These are phyloP conservation scores for Dioszegia hungarica DNA, from an alignment of 768 basidiomycete species.

Conservation along the genomic window DNA sequence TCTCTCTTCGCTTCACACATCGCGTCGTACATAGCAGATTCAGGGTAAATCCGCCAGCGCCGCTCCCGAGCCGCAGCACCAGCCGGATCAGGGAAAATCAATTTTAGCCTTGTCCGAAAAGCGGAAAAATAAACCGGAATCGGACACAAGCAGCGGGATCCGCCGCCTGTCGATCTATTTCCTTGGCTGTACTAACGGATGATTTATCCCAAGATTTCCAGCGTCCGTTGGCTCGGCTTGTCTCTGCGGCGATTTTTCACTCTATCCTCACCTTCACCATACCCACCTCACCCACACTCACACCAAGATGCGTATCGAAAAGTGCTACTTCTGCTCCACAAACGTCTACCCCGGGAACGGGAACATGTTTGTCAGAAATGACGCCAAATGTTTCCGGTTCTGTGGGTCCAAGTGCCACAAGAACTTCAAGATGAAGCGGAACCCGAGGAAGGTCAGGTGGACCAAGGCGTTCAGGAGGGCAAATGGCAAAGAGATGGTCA, in stretches of 20 bases:
- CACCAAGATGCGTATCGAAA: constrained; percentile 78
- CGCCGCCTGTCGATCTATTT: too few relatives aligned
- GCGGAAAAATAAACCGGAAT: too few relatives aligned
- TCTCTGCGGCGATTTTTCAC: neutral
- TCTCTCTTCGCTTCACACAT: too few relatives aligned
- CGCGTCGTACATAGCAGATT: too few relatives aligned
- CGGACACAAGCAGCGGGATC: too few relatives aligned
- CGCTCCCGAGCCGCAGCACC: too few relatives aligned
- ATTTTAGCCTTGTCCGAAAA: too few relatives aligned
- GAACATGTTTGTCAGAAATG: constrained; percentile 94
- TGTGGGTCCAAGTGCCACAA: constrained; percentile 99
- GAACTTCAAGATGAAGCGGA: constrained; percentile 99
- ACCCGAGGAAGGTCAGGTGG: constrained; percentile 97
- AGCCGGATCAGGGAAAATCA: too few relatives aligned
- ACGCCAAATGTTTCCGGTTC: constrained; percentile 95
- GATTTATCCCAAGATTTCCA: neutral
- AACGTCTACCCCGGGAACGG: constrained; percentile 96
- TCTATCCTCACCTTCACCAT: too few relatives aligned
- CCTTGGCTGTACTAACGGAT: too few relatives aligned
- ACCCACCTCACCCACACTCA: neutral
- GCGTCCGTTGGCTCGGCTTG: neutral
- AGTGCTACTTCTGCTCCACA: constrained; percentile 97
- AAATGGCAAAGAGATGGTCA: constrained; percentile 98
- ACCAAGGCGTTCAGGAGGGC: constrained; percentile 99
- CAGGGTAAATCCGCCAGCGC: too few relatives aligned